Conservation (phyloP, 352 stramenopile species). For the Paralagenidium karlingii region DNA sequence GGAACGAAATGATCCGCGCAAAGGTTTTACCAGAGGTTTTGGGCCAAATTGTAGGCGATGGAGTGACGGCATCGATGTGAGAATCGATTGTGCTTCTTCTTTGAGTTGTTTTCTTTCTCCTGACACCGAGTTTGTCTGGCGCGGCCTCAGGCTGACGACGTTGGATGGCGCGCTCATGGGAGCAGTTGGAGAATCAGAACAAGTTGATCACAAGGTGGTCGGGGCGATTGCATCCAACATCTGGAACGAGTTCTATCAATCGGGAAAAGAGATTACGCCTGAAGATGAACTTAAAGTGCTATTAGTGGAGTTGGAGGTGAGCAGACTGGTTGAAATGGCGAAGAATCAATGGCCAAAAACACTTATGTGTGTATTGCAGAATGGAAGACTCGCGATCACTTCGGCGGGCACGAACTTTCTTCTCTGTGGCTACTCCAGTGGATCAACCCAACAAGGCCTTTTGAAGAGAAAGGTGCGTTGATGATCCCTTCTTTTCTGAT, state of each 20-base stretch:
- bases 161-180: slow-evolving; percentile 76
- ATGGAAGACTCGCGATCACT: slow-evolving; percentile 42
- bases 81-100: no score
- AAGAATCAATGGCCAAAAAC: background rate
- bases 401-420: slow-evolving; percentile 58
- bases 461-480: no score
- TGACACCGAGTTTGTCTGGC: no score
- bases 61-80: background rate
- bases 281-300: slow-evolving; percentile 37
- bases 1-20: no score
- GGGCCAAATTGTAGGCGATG: slow-evolving; percentile 2
- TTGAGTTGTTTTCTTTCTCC: no score
- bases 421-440: slow-evolving; percentile 54
- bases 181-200: slow-evolving; percentile 37
- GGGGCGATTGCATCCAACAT: slow-evolving; percentile 75
- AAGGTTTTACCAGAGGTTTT: no score
- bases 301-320: slow-evolving; percentile 61
- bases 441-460: background rate
- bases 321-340: background rate
- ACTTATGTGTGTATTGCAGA: slow-evolving; percentile 12
- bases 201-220: slow-evolving; percentile 73
- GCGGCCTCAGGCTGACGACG: slow-evolving; percentile 80
- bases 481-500: no score
- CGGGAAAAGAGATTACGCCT: slow-evolving; percentile 51
- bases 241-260: slow-evolving; percentile 71